These are phyloP conservation scores for Grosmannia huntii DNA, from an alignment of 2,329 filamentous ascomycete species.

Conservation along the genomic window DNA sequence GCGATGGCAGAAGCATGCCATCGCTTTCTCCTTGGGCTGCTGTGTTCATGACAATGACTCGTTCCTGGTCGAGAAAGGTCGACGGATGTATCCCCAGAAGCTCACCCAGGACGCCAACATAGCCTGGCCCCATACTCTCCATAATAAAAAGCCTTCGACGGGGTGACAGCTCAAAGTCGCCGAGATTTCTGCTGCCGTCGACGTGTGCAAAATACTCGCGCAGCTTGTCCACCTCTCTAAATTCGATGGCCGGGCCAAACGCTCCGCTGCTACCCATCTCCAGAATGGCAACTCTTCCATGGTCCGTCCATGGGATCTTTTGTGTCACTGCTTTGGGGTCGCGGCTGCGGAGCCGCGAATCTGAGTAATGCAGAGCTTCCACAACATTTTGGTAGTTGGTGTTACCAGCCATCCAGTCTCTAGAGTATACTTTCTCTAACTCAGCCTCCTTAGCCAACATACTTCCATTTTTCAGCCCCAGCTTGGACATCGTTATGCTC, in stretches of 20 bases:
- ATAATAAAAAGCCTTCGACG: slow-evolving; percentile 12
- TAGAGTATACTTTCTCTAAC: not conserved
- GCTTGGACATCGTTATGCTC: not conserved
- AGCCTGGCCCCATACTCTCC: slow-evolving; percentile 14
- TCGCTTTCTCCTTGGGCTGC: slow-evolving; percentile 13
- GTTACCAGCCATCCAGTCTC: slow-evolving; percentile 6
- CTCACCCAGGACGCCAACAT: slow-evolving; percentile 11
- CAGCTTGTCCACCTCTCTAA: slow-evolving; percentile 3
- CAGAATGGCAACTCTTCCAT: slow-evolving; percentile 8
- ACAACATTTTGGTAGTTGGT: slow-evolving; percentile 11
- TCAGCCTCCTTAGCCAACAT: slow-evolving; percentile 5
- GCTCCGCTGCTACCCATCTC: slow-evolving; percentile 7
- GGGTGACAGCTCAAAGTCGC: not conserved
- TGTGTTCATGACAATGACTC: slow-evolving; percentile 14
- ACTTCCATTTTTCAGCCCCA: slow-evolving; percentile 1
- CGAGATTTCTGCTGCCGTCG: not conserved
- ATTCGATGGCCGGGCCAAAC: slow-evolving; percentile 7
- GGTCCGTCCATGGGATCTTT: slow-evolving; percentile 9
- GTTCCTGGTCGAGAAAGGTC: slow-evolving; percentile 16
- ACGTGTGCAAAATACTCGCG: not conserved
- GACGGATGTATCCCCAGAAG: slow-evolving; percentile 15
- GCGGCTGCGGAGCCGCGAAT: slow-evolving; percentile 11
- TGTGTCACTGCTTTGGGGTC: slow-evolving; percentile 13
- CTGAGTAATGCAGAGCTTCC: slow-evolving; percentile 8
- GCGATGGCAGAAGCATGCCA: slow-evolving; percentile 8